Base-by-base conservation (phyloP, 2,329 filamentous ascomycete genomes). In the Pezizomycotina sp. region DNA sequence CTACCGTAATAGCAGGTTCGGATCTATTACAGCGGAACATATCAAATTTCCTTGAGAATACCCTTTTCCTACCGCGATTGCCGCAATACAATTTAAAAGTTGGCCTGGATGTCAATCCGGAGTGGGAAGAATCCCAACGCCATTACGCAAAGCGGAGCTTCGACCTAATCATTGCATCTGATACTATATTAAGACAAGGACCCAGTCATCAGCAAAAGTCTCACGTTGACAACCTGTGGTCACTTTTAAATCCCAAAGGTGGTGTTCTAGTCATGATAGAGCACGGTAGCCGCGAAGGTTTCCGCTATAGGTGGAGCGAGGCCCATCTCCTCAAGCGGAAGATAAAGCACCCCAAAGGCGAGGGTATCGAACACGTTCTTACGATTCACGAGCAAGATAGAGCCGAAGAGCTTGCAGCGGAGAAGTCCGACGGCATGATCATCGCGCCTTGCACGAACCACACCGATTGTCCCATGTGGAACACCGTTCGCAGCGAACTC, bases 261-360 rank as follows among this genome's bases (percentile, higher is more conserved):
- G 89, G 89, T 22, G 69, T 98, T 9, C 64, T 98, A 4, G 70
- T 95, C 31, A 59, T 95, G 3, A 61, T 93, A 14, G 89, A 98
- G 56, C 95, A 93, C 56, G 89, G 83, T 0, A 71, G 92, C 8
- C 80, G 83, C 8, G 72, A 81, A 27, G 89, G 89, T 0, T 98
- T 98, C 48, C 89, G n/a, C n/a, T n/a, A n/a, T n/a, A n/a, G n/a
- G n/a, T n/a, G n/a, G n/a, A n/a, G n/a, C n/a, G n/a, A n/a, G n/a
- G n/a, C n/a, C 26, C 71, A 79, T 42, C 62, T 98, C 1, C 63
- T n/a, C n/a, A n/a, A n/a, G n/a, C n/a, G n/a, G n/a, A n/a, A n/a
- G n/a, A n/a, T n/a, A n/a, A n/a, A n/a, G n/a, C n/a, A n/a, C n/a
- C n/a, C n/a, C n/a, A n/a, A n/a, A n/a, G n/a, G n/a, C n/a, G n/a